Evolutionary conservation across 1,139 yeast species (phyloP), one percentile per base, ranked within the genome.

Genomic region (Nakaseomyces delphensis): DNA sequence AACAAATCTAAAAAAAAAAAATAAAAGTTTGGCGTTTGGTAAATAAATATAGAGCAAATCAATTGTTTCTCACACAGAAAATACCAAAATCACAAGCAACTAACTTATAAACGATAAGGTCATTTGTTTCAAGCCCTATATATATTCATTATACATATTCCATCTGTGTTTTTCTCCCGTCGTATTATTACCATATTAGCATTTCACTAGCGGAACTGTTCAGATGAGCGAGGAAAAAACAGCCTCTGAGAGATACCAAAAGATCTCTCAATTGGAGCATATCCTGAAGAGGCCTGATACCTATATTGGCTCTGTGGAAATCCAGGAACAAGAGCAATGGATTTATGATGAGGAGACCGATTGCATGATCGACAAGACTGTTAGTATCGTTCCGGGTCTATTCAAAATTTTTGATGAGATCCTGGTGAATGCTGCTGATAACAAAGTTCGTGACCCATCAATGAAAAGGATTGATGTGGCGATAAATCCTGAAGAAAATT

Each of bases 391-490:
- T 13, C 98, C 99, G 3, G 99, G 98, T 43, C 67, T 93, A 48
- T 91, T 86, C 67, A 93, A 93, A 67, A 91, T 93, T 43, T 93
- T 91, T 62, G 99, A 93, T 65, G 99, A 93, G 67, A 89, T 93
- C 50, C 70, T 93, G 52, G 99, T 93, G 44, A 93, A 93, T 63
- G 98, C 99, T 2, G 99, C 98, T 13, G 98, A 93, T 65, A 93
- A 93, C 68, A 93, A 93, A 67, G 91, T 91, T 50, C 78, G 98
- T 54, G 99, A 93, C 60, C 86, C 95, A 1, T 56, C 74, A 7
- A 93, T 93, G 98, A 84, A 79, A 57, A 77, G 75, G 51, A 76
- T 93, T 48, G 84, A 78, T 47, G 97, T 93, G 13, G 74, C 67
- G 36, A 85, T 93, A 43, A 83, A 85, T 53, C 72, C 81, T 1